Evolutionary conservation across 306 rosid genomes (phyloP).

Genomic region (Argentina anserina): DNA sequence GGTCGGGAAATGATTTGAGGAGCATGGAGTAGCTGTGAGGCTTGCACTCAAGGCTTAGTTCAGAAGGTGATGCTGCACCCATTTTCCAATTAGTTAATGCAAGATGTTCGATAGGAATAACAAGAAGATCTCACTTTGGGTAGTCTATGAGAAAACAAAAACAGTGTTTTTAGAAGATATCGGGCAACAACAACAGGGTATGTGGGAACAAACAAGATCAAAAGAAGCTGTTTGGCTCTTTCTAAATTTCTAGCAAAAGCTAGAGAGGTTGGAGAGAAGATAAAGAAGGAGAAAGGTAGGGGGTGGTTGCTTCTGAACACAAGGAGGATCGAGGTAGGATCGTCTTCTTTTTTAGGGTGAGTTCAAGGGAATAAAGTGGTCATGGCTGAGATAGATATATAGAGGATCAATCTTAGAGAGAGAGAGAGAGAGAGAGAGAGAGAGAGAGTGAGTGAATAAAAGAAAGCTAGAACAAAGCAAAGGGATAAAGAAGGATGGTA

Average conservation of each 20-base stretch:
- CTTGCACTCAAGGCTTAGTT: slow-evolving; percentile 78
- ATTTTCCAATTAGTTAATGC: slow-evolving; percentile 19
- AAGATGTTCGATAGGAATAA: not conserved
- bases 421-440: not conserved
- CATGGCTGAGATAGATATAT: slow-evolving; percentile 21
- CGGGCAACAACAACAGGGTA: slow-evolving; percentile 36
- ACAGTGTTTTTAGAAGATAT: slow-evolving; percentile 1
- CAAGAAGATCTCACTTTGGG: not conserved
- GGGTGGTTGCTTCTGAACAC: slow-evolving; percentile 61
- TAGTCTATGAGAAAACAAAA: not conserved
- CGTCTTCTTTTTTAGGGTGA: slow-evolving; percentile 76
- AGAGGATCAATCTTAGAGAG: slow-evolving; percentile 9
- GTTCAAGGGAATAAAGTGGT: slow-evolving; percentile 83
- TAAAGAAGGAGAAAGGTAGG: slow-evolving; percentile 34
- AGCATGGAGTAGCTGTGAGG: slow-evolving; percentile 76
- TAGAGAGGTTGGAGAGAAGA: slow-evolving; percentile 34
- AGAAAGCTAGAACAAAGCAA: slow-evolving; percentile 20
- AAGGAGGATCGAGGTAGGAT: slow-evolving; percentile 77
- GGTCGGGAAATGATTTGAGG: slow-evolving; percentile 71
- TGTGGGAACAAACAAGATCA: slow-evolving; percentile 64
- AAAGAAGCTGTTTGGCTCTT: slow-evolving; percentile 83
- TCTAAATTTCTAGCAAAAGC: slow-evolving; percentile 25
- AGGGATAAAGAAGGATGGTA: slow-evolving; percentile 74
- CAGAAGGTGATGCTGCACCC: slow-evolving; percentile 85
- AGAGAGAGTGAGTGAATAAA: slow-evolving; percentile 37